Base-by-base conservation (phyloP, 306 rosid genomes). In the Sesbania bispinosa region DNA sequence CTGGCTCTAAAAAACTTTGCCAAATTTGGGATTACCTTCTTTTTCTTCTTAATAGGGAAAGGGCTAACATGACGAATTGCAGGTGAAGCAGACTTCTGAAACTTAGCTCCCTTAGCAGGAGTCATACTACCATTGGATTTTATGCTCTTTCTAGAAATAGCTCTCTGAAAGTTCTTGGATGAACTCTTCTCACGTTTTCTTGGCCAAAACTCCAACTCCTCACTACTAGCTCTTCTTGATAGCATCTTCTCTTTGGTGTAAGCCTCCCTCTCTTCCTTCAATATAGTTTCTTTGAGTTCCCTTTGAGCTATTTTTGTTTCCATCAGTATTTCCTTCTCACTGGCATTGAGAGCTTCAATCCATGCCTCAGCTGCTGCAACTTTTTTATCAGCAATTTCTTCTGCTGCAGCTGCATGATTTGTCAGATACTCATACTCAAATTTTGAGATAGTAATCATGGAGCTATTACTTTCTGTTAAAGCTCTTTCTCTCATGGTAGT, bases 341-440 rank as follows among this genome's bases (percentile, higher is more conserved):
- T 91, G 14, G 96, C 99, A 77, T 85, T 89, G 33, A 94, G 77
- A 71, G 96, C 99, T 81, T 86, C 92, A 67, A 84, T 79, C 99
- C 96, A 94, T 46, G 96, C 97, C 74, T 82, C 75, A 6, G 95
- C 87, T 36, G 96, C 97, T 30, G 88, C 95, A 33, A 91, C 95
- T 79, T 94, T 94, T 26, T 81, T 88, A 57, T 86, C 93, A n/a
- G 96, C 97, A 77, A 89, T 60, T 84, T 86, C 93, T 73, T 85
- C 82, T 0, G 97, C 97, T 16, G 60, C 83, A 6, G 86, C 83
- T 2, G 97, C 99, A 18, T 81, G 86, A 62, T 83, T 86, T 20
- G 86, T 87, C 50, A 91, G 81, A 68, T 91, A 94, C 61, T 91
- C 88, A 1, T 87, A 85, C 58, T 94, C 99, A 55, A 91, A 94